Conservation (phyloP, 345 rosid genomes). For the Sisymbrium irio region DNA sequence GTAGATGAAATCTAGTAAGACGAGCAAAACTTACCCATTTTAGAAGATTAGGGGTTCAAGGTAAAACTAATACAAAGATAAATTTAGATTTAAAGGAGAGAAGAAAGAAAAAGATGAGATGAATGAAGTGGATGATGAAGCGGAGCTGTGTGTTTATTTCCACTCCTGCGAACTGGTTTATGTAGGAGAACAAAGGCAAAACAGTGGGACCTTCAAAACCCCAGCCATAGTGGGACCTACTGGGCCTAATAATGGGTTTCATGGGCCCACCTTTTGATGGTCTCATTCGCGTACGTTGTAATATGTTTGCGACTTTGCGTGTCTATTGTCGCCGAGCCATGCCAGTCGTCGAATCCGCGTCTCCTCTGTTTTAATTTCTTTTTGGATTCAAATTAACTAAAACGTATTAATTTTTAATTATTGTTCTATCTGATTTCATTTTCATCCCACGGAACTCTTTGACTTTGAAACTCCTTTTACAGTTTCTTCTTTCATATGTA, state of each 20-base stretch:
- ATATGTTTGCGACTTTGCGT: constrained; percentile 19
- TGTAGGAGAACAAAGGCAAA: constrained; percentile 21
- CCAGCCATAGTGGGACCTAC: constrained; percentile 21
- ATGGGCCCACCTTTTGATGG: constrained; percentile 21
- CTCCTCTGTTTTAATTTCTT: neutral
- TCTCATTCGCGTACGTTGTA: constrained; percentile 15
- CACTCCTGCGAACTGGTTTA: constrained; percentile 14
- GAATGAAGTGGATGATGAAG: neutral
- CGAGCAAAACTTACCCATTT: constrained; percentile 22
- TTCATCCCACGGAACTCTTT: neutral
- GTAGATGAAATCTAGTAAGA: neutral
- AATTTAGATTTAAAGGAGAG: neutral
- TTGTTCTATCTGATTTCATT: neutral
- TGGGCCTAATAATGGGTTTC: constrained; percentile 24
- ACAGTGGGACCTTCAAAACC: constrained; percentile 20
- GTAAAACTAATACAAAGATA: neutral
- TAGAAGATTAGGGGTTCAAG: neutral
- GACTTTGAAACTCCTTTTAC: neutral
- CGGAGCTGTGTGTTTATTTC: neutral
- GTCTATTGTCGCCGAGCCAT: constrained; percentile 20
- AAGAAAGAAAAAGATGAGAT: neutral
- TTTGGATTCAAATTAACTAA: constrained; percentile 1
- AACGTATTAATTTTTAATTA: constrained; percentile 12
- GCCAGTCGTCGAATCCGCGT: constrained; percentile 25
- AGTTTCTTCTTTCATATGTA: neutral